These are phyloP conservation scores for Pterulicium gracile DNA, from an alignment of 1,284 basidiomycete species.

Conservation along the genomic window DNA sequence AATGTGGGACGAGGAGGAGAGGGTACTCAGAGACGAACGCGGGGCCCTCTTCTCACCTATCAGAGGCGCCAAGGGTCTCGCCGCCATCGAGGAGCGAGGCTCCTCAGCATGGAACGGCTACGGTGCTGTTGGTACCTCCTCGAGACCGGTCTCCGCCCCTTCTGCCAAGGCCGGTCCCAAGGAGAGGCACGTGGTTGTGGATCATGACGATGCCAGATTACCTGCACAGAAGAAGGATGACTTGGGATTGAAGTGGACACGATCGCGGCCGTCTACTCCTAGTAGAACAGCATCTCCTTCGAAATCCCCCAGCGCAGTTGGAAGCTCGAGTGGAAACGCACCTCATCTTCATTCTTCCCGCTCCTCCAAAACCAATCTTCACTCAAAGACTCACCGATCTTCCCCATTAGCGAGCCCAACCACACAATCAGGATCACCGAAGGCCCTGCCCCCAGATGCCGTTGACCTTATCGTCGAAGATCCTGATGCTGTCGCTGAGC, in stretches of 20 bases:
- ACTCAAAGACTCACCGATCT: too few relatives aligned
- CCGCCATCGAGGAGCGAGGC: slow-evolving; percentile 24
- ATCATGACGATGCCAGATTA: slow-evolving; percentile 1
- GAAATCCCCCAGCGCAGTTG: too few relatives aligned
- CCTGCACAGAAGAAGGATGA: neutral
- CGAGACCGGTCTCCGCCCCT: neutral
- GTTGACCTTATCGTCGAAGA: slow-evolving; percentile 73
- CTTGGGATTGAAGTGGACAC: neutral
- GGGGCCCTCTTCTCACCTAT: slow-evolving; percentile 59
- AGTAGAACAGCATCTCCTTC: too few relatives aligned
- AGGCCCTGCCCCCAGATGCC: slow-evolving; percentile 51
- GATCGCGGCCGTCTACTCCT: neutral
- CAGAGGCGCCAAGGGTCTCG: slow-evolving; percentile 32
- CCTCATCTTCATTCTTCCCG: too few relatives aligned
- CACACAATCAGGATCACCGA: slow-evolving; percentile 14
- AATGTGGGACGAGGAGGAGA: slow-evolving; percentile 68
- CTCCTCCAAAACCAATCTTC: too few relatives aligned
- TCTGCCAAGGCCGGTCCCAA: neutral
- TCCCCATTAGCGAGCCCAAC: neutral
- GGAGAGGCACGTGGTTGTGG: neutral
- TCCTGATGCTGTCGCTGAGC: slow-evolving; percentile 32
- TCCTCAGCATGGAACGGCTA: slow-evolving; percentile 39
- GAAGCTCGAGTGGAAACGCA: too few relatives aligned
- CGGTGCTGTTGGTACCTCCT: slow-evolving; percentile 34
- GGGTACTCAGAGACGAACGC: slow-evolving; percentile 56